phyloP scores from a whole-genome alignment of 345 rosid species.

The Kernera saxatilis region DNA sequence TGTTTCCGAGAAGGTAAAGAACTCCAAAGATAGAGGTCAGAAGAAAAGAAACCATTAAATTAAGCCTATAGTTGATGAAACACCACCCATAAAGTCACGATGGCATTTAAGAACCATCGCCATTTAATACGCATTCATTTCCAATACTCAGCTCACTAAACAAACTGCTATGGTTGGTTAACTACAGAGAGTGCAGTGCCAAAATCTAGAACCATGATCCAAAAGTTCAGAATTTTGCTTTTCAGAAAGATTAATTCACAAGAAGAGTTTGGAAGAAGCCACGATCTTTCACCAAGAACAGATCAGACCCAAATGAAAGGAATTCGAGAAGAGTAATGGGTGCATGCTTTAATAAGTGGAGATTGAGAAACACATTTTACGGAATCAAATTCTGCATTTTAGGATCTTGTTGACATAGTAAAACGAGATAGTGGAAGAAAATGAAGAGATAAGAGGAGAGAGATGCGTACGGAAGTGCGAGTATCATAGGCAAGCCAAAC shows the following conservation, averaged over 20 bases:
- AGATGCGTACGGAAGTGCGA: constrained; percentile 52
- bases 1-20: background rate
- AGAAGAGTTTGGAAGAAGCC: background rate
- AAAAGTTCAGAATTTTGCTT: background rate
- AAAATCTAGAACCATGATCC: constrained; percentile 6
- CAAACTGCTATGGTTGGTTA: background rate
- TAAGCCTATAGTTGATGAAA: background rate
- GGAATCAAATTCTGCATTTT: background rate
- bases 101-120: background rate
- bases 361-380: background rate
- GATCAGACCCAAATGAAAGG: constrained; percentile 2
- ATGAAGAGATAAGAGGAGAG: background rate
- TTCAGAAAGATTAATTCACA: constrained; percentile 5
- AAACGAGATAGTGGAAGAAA: background rate
- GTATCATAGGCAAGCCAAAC: constrained; percentile 99
- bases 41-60: background rate
- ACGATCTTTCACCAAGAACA: constrained; percentile 10
- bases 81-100: background rate
- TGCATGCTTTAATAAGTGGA: background rate
- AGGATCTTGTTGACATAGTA: background rate
- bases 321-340: background rate
- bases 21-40: background rate
- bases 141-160: background rate
- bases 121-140: background rate
- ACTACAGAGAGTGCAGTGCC: background rate